Percentiles rank a stretch among this genome's conserved stretches.
Conservation (phyloP, 257 asterid species). For the Vinca minor region DNA sequence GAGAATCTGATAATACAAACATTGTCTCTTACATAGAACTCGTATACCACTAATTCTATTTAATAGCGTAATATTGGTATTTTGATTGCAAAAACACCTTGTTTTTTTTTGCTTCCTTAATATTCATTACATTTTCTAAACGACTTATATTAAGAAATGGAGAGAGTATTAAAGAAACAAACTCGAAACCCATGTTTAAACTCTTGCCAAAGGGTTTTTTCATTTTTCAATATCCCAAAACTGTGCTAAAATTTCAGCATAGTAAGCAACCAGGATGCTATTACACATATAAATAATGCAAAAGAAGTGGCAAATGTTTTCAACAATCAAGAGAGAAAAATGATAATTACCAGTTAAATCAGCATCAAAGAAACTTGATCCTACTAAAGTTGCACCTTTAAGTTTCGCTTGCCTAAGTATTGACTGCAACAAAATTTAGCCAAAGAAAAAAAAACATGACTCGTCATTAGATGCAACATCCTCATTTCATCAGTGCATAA, state of each 20-base stretch:
- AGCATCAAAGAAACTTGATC: constrained; percentile 98
- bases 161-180: not conserved
- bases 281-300: not conserved
- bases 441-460: not conserved
- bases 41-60: no score
- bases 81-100: no score
- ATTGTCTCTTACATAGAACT: not conserved
- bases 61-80: no score
- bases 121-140: no score
- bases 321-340: not conserved
- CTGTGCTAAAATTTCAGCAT: not conserved
- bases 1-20: not conserved
- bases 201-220: not conserved
- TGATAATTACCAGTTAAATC: constrained; percentile 68
- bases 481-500: no score
- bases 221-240: not conserved
- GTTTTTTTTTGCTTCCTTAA: no score
- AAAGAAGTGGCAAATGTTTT: not conserved
- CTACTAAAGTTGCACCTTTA: constrained; percentile 82
- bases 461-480: not conserved
- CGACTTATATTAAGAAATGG: no score
- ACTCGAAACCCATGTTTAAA: not conserved
- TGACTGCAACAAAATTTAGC: constrained; percentile 41
- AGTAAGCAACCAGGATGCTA: not conserved
- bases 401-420: constrained; percentile 89